Conservation (phyloP, 1,139 yeast genomes). For the Candida pseudoviswanathii region DNA sequence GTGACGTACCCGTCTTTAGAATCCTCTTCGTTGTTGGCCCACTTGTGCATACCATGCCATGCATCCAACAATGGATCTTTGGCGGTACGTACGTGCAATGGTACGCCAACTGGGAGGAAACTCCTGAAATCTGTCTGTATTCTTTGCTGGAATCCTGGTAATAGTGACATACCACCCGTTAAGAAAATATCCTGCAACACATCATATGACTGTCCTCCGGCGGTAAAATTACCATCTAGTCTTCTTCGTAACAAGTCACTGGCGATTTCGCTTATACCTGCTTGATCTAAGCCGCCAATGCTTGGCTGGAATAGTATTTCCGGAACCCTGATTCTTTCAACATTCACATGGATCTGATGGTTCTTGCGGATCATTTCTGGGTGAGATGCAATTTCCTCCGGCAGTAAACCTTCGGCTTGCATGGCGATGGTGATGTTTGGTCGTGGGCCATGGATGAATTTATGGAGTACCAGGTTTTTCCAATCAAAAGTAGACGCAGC, state of each 20-base stretch:
- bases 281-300: constrained; percentile 94
- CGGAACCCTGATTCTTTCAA: constrained; percentile 90
- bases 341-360: constrained; percentile 86
- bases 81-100: constrained; percentile 65
- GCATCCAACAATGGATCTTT: constrained; percentile 73
- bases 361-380: constrained; percentile 48
- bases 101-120: constrained; percentile 70
- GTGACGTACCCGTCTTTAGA: constrained; percentile 57
- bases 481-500: constrained; percentile 82
- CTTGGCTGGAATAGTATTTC: constrained; percentile 93
- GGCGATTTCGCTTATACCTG: constrained; percentile 80
- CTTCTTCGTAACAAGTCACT: constrained; percentile 67
- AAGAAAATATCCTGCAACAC: constrained; percentile 67
- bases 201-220: constrained; percentile 56
- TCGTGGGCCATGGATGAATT: constrained; percentile 87
- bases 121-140: constrained; percentile 65
- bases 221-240: constrained; percentile 51
- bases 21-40: constrained; percentile 58
- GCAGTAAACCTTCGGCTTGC: constrained; percentile 46
- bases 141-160: constrained; percentile 69
- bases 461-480: constrained; percentile 77
- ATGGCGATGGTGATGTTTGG: constrained; percentile 49
- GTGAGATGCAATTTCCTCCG: constrained; percentile 46
- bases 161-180: constrained; percentile 81
- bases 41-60: constrained; percentile 92